Conservation (phyloP, 2,329 filamentous ascomycete species). For the Colletotrichum orchidophilum region DNA sequence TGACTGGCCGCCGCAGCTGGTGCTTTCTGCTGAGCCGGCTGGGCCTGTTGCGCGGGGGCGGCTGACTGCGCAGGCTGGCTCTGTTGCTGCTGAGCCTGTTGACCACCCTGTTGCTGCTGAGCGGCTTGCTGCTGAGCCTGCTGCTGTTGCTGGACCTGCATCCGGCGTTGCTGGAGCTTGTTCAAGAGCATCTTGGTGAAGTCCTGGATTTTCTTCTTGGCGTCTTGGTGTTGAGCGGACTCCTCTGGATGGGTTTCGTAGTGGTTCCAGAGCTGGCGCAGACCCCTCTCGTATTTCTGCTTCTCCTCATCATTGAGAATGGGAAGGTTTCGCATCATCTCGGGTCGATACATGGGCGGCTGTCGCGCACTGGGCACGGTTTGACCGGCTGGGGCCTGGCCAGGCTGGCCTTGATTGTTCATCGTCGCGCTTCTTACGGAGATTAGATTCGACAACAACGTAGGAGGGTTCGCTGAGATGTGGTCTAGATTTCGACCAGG, state of each 20-base stretch:
- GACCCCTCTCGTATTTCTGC: conserved; percentile 65
- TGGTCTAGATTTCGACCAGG: background rate
- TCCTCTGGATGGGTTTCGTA: conserved; percentile 58
- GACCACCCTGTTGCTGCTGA: conserved; percentile 33
- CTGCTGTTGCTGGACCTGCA: conserved; percentile 47
- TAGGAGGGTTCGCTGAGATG: background rate
- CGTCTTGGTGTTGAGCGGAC: conserved; percentile 58
- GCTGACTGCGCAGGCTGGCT: conserved; percentile 34
- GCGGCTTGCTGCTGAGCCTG: conserved; percentile 41
- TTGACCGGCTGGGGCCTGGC: conserved; percentile 33
- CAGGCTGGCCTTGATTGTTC: conserved; percentile 34
- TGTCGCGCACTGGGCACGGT: conserved; percentile 40
- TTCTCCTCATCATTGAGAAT: conserved; percentile 65
- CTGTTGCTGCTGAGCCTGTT: conserved; percentile 30
- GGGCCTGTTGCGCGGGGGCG: conserved; percentile 36
- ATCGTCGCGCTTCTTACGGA: conserved; percentile 12
- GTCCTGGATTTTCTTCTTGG: conserved; percentile 66
- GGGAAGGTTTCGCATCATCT: conserved; percentile 60
- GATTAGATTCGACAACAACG: background rate
- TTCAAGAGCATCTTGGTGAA: conserved; percentile 66
- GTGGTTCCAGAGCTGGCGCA: conserved; percentile 63
- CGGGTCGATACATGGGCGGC: conserved; percentile 58
- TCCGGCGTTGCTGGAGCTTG: conserved; percentile 55
- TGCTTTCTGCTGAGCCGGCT: conserved; percentile 33
- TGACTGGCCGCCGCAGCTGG: conserved; percentile 19